A percentile compares a stretch with the other conserved stretches of the same genome.
Conservation (phyloP, 176 grass and related monocot genomes). For the Tillandsia leiboldiana region DNA sequence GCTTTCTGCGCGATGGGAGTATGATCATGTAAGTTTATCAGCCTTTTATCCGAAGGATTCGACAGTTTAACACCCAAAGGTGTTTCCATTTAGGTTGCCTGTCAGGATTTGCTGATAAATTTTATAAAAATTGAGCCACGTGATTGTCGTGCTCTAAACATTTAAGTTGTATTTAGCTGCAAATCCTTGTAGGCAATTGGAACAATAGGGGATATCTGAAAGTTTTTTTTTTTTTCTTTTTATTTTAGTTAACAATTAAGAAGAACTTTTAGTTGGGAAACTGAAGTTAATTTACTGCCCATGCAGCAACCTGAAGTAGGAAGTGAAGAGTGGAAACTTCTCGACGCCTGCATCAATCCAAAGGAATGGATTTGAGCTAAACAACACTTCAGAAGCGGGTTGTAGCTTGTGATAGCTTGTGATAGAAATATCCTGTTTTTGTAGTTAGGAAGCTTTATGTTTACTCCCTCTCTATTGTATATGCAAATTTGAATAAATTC, state of each 20-base stretch:
- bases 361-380: constrained; percentile 74
- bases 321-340: constrained; percentile 90
- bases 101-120: no score
- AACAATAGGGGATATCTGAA: background rate
- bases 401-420: background rate
- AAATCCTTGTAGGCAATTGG: no score
- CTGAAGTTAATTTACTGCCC: background rate
- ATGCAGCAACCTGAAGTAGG: constrained; percentile 79
- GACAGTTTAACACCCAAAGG: background rate
- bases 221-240: background rate
- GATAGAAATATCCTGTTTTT: background rate
- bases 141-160: no score
- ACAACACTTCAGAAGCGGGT: background rate
- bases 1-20: constrained; percentile 78
- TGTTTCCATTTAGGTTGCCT: background rate
- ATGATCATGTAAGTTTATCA: constrained; percentile 73
- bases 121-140: no score
- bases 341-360: constrained; percentile 86
- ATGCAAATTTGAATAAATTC: background rate
- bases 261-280: background rate
- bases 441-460: background rate
- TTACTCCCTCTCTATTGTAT: background rate
- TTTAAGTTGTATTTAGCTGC: no score
- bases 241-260: background rate
- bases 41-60: background rate